Conservation (phyloP, 148 eudicot genomes). For the Cornus kousa region DNA sequence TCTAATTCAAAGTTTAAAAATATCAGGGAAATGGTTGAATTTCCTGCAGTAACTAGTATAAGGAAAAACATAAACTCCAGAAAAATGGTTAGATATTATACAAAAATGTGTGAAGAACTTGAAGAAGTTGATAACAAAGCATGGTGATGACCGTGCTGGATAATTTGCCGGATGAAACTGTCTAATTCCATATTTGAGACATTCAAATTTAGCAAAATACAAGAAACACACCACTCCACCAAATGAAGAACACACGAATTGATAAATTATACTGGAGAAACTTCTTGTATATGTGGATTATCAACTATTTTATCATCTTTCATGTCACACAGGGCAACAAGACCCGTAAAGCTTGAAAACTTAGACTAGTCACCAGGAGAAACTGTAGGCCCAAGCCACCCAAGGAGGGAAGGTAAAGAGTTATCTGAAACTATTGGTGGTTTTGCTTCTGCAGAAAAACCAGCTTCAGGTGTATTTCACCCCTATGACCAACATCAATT, state of each 20-base stretch:
- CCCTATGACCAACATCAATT: background rate
- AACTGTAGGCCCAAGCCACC: background rate
- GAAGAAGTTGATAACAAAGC: background rate
- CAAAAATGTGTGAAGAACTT: background rate
- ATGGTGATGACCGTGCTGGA: background rate
- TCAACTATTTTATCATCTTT: background rate
- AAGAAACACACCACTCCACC: background rate
- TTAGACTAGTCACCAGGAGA: background rate
- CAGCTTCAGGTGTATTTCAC: background rate
- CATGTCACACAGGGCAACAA: background rate
- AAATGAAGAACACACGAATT: background rate
- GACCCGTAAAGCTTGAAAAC: background rate
- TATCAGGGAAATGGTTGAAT: background rate
- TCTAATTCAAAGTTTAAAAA: too few species aligned
- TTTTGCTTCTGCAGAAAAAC: background rate
- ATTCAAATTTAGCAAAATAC: background rate
- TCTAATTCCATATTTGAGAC: background rate
- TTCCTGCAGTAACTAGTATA: background rate
- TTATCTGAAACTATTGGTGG: background rate
- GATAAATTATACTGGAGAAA: background rate
- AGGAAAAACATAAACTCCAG: background rate
- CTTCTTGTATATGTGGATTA: background rate
- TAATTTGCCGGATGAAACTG: background rate
- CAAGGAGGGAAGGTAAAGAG: background rate
- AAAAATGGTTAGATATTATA: background rate